phyloP scores from a whole-genome alignment of 345 rosid genomes.

The Crucihimalaya himalaica region DNA sequence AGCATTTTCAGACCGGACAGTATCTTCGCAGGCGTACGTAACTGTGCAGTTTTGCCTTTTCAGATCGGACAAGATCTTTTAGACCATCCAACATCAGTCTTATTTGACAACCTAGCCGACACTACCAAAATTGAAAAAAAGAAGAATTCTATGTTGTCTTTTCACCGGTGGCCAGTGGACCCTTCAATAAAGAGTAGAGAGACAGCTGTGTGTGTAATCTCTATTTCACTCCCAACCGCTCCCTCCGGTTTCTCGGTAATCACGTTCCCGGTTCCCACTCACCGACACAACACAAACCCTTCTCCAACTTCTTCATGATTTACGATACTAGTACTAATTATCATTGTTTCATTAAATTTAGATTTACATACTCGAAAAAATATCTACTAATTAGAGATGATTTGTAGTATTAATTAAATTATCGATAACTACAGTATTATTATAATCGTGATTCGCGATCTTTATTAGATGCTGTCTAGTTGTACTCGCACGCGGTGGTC shows the following conservation, averaged over 20 bases:
- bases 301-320: background rate
- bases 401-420: background rate
- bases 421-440: background rate
- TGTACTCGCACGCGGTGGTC: conserved; percentile 42
- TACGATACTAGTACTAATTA: background rate
- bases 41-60: background rate
- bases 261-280: conserved; percentile 29
- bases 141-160: conserved; percentile 26
- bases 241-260: conserved; percentile 30
- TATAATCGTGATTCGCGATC: conserved; percentile 6
- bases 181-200: conserved; percentile 28
- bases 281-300: conserved; percentile 38
- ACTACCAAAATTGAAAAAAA: background rate
- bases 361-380: background rate
- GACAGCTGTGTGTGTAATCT: conserved; percentile 26
- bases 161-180: conserved; percentile 37
- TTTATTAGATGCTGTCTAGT: conserved; percentile 36
- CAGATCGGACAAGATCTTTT: conserved; percentile 15
- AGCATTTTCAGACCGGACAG: background rate
- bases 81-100: conserved; percentile 10
- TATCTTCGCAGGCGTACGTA: background rate
- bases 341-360: background rate
- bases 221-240: conserved; percentile 1
- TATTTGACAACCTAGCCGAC: conserved; percentile 31
- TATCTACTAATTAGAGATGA: background rate